Evolutionary conservation across 2,329 filamentous ascomycete species (phyloP).

Genomic region (Verticillium tricorpus): DNA sequence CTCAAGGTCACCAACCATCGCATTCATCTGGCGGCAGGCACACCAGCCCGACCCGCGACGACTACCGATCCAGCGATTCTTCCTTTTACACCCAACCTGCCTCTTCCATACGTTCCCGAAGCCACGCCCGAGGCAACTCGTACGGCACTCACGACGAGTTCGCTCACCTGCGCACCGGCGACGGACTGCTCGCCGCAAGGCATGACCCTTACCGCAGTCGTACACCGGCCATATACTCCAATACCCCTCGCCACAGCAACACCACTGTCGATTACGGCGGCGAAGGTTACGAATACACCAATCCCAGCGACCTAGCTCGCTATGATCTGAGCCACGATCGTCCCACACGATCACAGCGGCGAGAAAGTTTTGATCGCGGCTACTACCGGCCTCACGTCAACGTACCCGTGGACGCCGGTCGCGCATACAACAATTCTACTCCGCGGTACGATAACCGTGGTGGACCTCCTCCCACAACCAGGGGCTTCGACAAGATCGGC

Average conservation of each 20-base stretch:
- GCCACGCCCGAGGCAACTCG: slow-evolving; percentile 33
- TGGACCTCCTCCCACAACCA: slow-evolving; percentile 63
- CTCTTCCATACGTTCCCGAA: slow-evolving; percentile 49
- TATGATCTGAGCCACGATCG: slow-evolving; percentile 55
- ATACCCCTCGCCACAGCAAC: slow-evolving; percentile 31
- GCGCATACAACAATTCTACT: slow-evolving; percentile 19
- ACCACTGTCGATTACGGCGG: slow-evolving; percentile 47
- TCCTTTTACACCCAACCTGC: slow-evolving; percentile 54
- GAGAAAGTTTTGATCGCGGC: slow-evolving; percentile 50
- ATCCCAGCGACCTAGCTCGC: slow-evolving; percentile 54
- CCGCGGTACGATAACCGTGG: slow-evolving; percentile 35
- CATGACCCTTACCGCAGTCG: slow-evolving; percentile 42
- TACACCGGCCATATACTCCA: slow-evolving; percentile 43
- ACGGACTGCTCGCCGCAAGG: slow-evolving; percentile 33
- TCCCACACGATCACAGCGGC: slow-evolving; percentile 35
- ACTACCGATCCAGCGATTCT: slow-evolving; percentile 49
- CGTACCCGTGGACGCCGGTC: slow-evolving; percentile 17
- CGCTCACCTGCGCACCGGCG: slow-evolving; percentile 39
- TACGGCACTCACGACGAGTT: slow-evolving; percentile 48
- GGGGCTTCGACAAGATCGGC: slow-evolving; percentile 67
- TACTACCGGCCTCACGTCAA: slow-evolving; percentile 54
- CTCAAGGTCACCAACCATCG: slow-evolving; percentile 33
- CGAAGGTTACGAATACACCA: slow-evolving; percentile 60
- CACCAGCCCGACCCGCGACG: slow-evolving; percentile 46
- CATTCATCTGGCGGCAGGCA: slow-evolving; percentile 28